Evolutionary conservation across 1,284 basidiomycete species (phyloP), one percentile per base, ranked within the genome.

Genomic region (Pterulicium gracile): DNA sequence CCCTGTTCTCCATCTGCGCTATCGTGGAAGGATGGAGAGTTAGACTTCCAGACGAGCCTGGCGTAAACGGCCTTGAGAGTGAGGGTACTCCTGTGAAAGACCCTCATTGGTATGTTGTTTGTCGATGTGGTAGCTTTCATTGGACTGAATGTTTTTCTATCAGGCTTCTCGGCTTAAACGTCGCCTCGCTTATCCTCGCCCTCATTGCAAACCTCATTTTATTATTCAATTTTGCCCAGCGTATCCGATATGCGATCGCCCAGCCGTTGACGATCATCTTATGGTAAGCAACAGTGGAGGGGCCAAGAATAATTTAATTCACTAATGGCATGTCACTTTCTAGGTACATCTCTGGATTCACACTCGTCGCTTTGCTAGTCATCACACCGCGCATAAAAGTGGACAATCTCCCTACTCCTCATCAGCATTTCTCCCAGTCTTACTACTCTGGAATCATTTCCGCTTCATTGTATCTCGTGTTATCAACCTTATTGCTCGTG

Each of bases 381-480:
- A 47, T 66, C 23, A 56, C 57, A 2, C 53, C 55, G 42, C 43
- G 47, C 13, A 48, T 56, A 13, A 18, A 44, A 3, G 42, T 58
- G n/a, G 45, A 53, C 10, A 32, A 32, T 7, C 43, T 50, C 7
- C 44, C 23, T 5, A 45, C 50, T 3, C 42, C 45, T 0, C 49
- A 57, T 42, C 49, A 51, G 3, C 27, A n/a, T 7, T 58, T 61
- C 19, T 58, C 61, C 1, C 62, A 68, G 49, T 57, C 64, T 0
- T 67, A 62, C 49, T 65, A 65, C 50, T 68, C 66, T 41, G 64
- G 53, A n/a, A 47, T 67, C 4, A 61, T 67, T 22, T 55, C 64
- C 13, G 50, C 53, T 21, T 49, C 56, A 3, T 45, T 63, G 19
- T 66, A 67, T 48, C 54, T 58, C 35, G 46, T 57, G 21, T 56